Percentiles rank a stretch among this genome's conserved stretches.
phyloP scores from a whole-genome alignment of 441 rosid genomes.

The Rhodomyrtus psidioides region DNA sequence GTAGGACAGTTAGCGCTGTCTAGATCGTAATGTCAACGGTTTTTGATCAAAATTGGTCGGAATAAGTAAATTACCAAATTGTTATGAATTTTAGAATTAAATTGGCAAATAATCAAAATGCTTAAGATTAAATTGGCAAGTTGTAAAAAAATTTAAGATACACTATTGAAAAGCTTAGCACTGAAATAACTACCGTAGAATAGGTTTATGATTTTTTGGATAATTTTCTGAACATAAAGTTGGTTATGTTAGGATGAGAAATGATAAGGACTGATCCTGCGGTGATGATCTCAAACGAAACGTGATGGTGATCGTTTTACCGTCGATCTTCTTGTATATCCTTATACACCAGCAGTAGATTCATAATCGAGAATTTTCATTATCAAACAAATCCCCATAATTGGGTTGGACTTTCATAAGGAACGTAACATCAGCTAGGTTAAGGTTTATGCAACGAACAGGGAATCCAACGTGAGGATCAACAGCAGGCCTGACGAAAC shows the following conservation, averaged over 20 bases:
- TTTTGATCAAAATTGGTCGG: rapidly evolving
- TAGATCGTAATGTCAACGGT: rapidly evolving
- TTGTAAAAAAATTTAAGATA: too few species aligned
- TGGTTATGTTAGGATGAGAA: not conserved
- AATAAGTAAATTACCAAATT: not conserved
- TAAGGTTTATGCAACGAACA: too few species aligned
- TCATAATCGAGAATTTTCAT: not conserved
- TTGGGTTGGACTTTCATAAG: not conserved
- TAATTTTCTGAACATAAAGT: not conserved
- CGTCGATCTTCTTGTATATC: not conserved
- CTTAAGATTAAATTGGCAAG: not conserved
- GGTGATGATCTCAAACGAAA: not conserved
- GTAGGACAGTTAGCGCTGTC: rapidly evolving
- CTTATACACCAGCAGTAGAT: not conserved
- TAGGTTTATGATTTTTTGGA: not conserved
- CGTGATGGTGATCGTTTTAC: not conserved
- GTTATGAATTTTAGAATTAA: not conserved
- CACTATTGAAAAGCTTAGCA: not conserved
- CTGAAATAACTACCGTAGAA: rapidly evolving
- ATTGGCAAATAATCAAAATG: not conserved
- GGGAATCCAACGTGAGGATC: not conserved
- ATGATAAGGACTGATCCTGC: not conserved
- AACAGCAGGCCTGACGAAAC: not conserved
- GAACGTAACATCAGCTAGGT: not conserved
- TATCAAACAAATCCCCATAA: not conserved